Conservation (phyloP, 352 stramenopile genomes). For the Globisporangium abappressorium region DNA sequence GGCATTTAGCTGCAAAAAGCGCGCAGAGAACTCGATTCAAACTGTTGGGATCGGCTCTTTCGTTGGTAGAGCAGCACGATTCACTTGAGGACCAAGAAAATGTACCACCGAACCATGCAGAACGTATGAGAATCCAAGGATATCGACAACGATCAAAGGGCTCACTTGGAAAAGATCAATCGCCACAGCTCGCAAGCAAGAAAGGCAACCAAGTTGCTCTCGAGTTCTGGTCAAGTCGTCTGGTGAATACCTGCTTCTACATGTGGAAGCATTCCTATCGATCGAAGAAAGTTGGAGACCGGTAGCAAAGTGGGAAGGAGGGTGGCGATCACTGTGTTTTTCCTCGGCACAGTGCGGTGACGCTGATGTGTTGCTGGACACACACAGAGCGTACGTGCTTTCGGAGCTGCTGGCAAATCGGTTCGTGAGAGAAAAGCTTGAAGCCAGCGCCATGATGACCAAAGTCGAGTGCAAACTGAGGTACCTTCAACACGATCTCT, state of each 20-base stretch:
- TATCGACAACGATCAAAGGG: background rate
- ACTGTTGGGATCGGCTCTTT: background rate
- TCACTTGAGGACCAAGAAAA: slow-evolving; percentile 6
- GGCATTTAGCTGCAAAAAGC: slow-evolving; percentile 4
- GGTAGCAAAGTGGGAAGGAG: background rate
- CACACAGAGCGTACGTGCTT: too few relatives aligned
- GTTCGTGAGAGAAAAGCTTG: background rate
- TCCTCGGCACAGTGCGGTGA: too few relatives aligned
- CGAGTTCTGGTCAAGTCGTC: slow-evolving; percentile 1
- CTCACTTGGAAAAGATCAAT: background rate
- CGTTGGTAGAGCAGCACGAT: background rate
- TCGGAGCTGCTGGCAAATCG: too few relatives aligned
- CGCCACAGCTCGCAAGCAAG: background rate
- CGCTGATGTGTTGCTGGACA: background rate
- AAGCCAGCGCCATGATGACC: background rate
- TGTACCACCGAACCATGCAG: background rate
- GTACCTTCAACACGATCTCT: too few relatives aligned
- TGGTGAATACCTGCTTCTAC: slow-evolving; percentile 12
- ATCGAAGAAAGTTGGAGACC: background rate
- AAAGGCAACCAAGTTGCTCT: background rate
- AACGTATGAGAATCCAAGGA: background rate
- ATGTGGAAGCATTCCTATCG: slow-evolving; percentile 10
- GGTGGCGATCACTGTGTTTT: background rate
- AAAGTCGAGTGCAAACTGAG: background rate
- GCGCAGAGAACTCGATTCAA: background rate